phyloP scores from a whole-genome alignment of 192 early-diverging fungal species.

The Backusella circina region DNA sequence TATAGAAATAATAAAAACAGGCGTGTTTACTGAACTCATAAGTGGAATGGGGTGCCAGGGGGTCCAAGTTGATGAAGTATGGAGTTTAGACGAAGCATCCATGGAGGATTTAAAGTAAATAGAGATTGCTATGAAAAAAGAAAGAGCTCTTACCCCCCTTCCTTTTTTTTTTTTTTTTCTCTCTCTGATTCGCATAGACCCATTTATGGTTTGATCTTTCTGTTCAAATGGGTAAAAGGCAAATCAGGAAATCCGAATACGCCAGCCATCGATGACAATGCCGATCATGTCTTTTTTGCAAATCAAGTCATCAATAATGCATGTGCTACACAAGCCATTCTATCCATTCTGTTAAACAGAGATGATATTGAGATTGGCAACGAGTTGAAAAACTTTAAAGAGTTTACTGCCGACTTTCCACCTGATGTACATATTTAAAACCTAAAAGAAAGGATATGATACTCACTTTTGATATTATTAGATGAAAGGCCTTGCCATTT shows the following conservation, averaged over 20 bases:
- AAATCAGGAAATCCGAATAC: background rate
- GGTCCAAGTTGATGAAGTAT: slow-evolving; percentile 78
- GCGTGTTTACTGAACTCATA: slow-evolving; percentile 83
- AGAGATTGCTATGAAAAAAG: background rate
- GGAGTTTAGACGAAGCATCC: slow-evolving; percentile 62
- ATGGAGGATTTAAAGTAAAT: slow-evolving; percentile 60
- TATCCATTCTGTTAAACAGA: slow-evolving; percentile 70
- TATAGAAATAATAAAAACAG: too few species aligned
- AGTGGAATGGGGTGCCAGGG: slow-evolving; percentile 66
- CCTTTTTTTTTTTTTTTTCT: too few species aligned
- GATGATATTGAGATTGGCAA: slow-evolving; percentile 67
- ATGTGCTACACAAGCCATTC: slow-evolving; percentile 83
- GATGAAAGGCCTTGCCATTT: slow-evolving; percentile 74
- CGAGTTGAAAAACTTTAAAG: slow-evolving; percentile 61
- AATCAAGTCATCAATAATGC: slow-evolving; percentile 80
- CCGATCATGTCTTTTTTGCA: slow-evolving; percentile 67
- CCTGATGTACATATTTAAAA: slow-evolving; percentile 50
- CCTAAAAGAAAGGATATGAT: background rate
- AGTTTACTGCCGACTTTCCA: slow-evolving; percentile 67
- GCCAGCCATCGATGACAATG: slow-evolving; percentile 12
- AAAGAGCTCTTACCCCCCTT: too few species aligned
- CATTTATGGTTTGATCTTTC: slow-evolving; percentile 78
- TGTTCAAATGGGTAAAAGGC: slow-evolving; percentile 72
- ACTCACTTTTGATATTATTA: slow-evolving; percentile 11
- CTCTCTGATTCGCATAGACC: slow-evolving; percentile 42